Percentiles rank a stretch among this genome's conserved stretches.
Conservation (phyloP, 2,329 filamentous ascomycete species). For the Pseudocercospora pini-densiflorae region DNA sequence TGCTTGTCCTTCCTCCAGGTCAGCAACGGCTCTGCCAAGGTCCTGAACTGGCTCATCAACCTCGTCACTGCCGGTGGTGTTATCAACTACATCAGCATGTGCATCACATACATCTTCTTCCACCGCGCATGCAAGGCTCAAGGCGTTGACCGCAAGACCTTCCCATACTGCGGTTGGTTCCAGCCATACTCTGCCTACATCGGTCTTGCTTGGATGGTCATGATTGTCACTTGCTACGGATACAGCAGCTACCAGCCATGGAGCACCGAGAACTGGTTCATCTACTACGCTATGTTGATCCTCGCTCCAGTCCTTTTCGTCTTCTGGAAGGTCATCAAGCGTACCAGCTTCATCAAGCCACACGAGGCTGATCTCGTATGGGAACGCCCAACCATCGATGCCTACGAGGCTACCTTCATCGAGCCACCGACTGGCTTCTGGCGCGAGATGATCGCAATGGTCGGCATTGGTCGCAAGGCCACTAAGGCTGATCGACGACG, state of each 20-base stretch:
- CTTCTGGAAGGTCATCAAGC: slow-evolving; percentile 68
- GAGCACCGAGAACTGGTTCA: slow-evolving; percentile 48
- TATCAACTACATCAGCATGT: slow-evolving; percentile 67
- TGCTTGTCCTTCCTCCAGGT: slow-evolving; percentile 42
- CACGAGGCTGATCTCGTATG: slow-evolving; percentile 64
- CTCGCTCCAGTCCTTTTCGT: slow-evolving; percentile 59
- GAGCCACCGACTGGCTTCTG: slow-evolving; percentile 59
- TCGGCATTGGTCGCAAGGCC: slow-evolving; percentile 41
- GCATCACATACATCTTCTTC: slow-evolving; percentile 61
- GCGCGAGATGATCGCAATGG: slow-evolving; percentile 56
- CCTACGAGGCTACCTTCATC: slow-evolving; percentile 59
- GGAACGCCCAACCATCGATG: slow-evolving; percentile 65
- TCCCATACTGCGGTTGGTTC: slow-evolving; percentile 60
- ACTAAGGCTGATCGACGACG: slow-evolving; percentile 14
- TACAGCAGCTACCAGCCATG: slow-evolving; percentile 55
- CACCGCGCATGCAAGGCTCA: slow-evolving; percentile 58
- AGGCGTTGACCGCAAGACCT: slow-evolving; percentile 54
- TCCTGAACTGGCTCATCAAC: slow-evolving; percentile 52
- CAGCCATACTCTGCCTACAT: slow-evolving; percentile 60
- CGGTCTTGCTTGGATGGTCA: slow-evolving; percentile 35
- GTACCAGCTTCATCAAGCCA: slow-evolving; percentile 59
- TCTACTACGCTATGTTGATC: slow-evolving; percentile 62
- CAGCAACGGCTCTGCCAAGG: slow-evolving; percentile 35
- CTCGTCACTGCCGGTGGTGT: slow-evolving; percentile 59
- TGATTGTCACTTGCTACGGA: slow-evolving; percentile 56